Evolutionary conservation across 495 filamentous ascomycete genomes (phyloP), one percentile per base, ranked within the genome.

Genomic region (Aspergillus cavernicola): DNA sequence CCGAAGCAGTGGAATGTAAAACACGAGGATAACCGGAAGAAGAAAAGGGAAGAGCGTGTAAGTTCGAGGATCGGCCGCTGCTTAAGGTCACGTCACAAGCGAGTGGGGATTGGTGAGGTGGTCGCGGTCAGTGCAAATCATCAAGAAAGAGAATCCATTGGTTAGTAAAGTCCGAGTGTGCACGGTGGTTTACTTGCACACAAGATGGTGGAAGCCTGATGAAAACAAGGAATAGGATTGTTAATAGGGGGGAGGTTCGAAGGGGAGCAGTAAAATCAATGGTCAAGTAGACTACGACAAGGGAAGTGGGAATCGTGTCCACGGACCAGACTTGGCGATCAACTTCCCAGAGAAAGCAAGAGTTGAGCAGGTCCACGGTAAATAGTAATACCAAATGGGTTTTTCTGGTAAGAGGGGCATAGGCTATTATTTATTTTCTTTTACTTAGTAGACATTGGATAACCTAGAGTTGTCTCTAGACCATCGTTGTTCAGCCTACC

Each of bases 271-370:
- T n/a, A n/a, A n/a, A n/a, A n/a, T n/a, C n/a, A n/a, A n/a, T n/a
- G n/a, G n/a, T n/a, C n/a, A n/a, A n/a, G n/a, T n/a, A n/a, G n/a
- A n/a, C n/a, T n/a, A n/a, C n/a, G n/a, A n/a, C n/a, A n/a, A n/a
- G n/a, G n/a, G n/a, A 26, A 52, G 54, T 53, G 46, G 13, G 28
- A 54, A 46, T 53, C 57, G 53, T 48, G 47, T 55, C 42, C 33
- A 43, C 51, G 45, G 39, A 32, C 42, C 33, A 44, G 29, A 60
- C 57, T 56, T 56, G 57, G 53, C 57, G 57, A 60, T 56, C 49
- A 45, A 50, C 49, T 22, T 24, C 20, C 20, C 31, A 18, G 13
- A 36, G 26, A 13, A 12, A 41, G 22, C n/a, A 29, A 18, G 15
- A 10, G 16, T 38, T 24, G 19, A 23, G 24, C 24, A n/a, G n/a